Base-by-base conservation (phyloP, 768 basidiomycete genomes). In the Tulasnella sp. region DNA sequence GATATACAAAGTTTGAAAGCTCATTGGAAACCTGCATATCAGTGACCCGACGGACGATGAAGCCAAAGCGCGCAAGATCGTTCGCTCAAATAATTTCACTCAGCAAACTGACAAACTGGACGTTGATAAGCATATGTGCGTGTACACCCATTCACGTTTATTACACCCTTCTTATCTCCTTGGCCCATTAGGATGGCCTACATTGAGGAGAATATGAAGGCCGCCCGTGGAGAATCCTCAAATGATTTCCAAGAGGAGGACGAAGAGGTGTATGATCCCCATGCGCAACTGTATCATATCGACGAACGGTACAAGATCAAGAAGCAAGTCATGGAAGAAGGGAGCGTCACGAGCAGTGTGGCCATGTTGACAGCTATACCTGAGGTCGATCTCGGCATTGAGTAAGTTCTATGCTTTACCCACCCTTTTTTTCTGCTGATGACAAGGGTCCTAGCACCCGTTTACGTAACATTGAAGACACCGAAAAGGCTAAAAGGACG, bases 321-420 rank as follows among this genome's bases (percentile, higher is more conserved):
- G 46, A 67, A 71, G 62, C 73, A 74, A 61, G 68, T 72, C 12
- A 75, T 79, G 2, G 89, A 96, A 61, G 93, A 93, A 62, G 96
- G 94, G 7, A 96, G 81, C 67, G 92, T 97, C 24, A 90, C 92
- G 11, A 92, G 90, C 63, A 92, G 88, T 65, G 67, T 94, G 70
- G 83, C 89, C 2, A 99, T 98, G 96, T 76, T 99, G 56, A 97
- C 93, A 15, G 92, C 90, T 34, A 98, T 99, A 65, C 96, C 94
- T 0, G 96, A 98, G 68, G 92, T 98, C 8, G 94, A 99, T 70
- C 77, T 99, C 3, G 96, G 96, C 58, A 96, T 98, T 86, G 92
- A 99, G 93, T 97, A 65, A 65, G 90, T 83, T 15, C 4, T 44
- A 29, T 21, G 22, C 1, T 2, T 58, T 45, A 24, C 42, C 7